Evolutionary conservation across 2,329 filamentous ascomycete species (phyloP), one percentile per base, ranked within the genome.

Genomic region (Monilinia polystroma): DNA sequence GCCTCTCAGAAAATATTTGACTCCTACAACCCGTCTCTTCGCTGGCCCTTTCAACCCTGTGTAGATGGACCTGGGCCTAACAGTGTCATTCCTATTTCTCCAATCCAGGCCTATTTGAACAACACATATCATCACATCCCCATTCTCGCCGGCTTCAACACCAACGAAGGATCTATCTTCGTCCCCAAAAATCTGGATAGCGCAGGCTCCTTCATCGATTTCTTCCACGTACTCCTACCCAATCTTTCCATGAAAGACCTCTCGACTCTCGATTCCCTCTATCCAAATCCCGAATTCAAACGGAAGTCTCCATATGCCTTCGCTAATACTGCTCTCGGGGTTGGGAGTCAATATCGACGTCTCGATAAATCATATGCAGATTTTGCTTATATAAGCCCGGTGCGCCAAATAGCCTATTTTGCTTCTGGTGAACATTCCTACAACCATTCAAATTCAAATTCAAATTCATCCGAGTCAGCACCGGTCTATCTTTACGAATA

Each of bases 1-100:
- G 84, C 84, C 14, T 81, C 79, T 8, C 75, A 78, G 57, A 54
- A 66, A 7, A 78, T 86, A 41, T 86, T 80, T 78, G 70, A 76
- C 12, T 75, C 75, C 56, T 81, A 82, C 72, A 74, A 76, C n/a
- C 70, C 73, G 4, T 78, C 77, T 10, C 77, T 86, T 11, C 79
- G 81, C 38, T 87, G 85, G 85, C 81, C 90, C 0, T 92, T 90
- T 78, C 89, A 91, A 72, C 89, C 89, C 10, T 85, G 88, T 47
- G 84, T 91, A 66, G 88, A 90, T 72, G 83, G 83, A 1, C 73
- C 76, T 18, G 78, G 75, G 7, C 20, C 47, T 23, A 26, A 65
- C 4, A 82, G 84, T 16, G 76, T 88, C 18, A 85, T 91, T 64
- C 80, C 82, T 2, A 79, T 82, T 35, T 77, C 83, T 14, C 88